Evolutionary conservation across 1,139 yeast species (phyloP), one percentile per base, ranked within the genome.

Genomic region (Scheffersomyces parashehatae): DNA sequence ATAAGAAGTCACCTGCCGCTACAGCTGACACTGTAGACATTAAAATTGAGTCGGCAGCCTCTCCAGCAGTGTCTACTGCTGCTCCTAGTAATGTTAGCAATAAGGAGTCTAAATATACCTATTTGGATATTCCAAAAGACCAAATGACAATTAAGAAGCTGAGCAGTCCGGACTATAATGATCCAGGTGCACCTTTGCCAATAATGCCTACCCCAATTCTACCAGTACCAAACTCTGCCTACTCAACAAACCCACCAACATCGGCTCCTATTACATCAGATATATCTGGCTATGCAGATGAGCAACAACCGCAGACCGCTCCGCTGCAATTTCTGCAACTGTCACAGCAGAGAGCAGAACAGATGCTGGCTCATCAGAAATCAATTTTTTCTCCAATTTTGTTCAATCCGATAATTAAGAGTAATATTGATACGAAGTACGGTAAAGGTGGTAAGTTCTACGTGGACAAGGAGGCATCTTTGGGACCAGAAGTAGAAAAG

Each of bases 401-500:
- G 36, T 89, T 89, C 64, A 87, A 88, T 54, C 95, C 96, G 0
- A 77, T 83, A 30, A 88, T 88, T 41, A 82, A 82, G 48, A 79
- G 81, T 40, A 82, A 81, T 47, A 83, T 89, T 26, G 96, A 89
- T 59, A 82, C 87, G 44, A 89, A 89, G 56, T 89, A 89, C 54
- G 85, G 88, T 6, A 79, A 79, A 53, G 97, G 97, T 5, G 97
- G 97, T 3, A 85, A 88, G 55, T 89, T 85, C 56, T 88, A 83
- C 57, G 88, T 83, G 7, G 64, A 65, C 6, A 65, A 68, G 41
- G 77, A 73, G 20, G 48, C 58, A 3, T 52, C 67, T 2, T 48
- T 41, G 16, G 65, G 59, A 13, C 58, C 59, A 1, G 70, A 62
- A 37, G 9, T 26, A 11, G 38, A 48, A 16, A 66, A 58, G 32